Base-by-base conservation (phyloP, 768 basidiomycete genomes). In the Myochromella boudieri region DNA sequence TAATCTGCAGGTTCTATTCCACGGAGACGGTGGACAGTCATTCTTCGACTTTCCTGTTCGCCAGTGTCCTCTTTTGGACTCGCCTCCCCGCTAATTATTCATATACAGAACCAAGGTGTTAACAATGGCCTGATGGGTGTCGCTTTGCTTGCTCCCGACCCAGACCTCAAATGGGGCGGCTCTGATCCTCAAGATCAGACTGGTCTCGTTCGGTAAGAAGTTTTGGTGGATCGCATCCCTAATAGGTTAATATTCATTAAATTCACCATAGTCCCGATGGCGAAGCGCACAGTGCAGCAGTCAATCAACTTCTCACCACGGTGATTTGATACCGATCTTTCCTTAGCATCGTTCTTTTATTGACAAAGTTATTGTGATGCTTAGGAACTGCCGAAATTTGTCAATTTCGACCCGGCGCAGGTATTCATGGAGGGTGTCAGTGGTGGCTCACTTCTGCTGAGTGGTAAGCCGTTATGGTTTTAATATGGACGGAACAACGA, bases 391-490 rank as follows among this genome's bases (percentile, higher is more conserved):
- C 60, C 60, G 0, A 57, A 54, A 27, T 46, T 61, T 27, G 60
- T 63, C 28, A 63, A 60, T 37, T 63, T 63, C 38, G 61, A 63
- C 27, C 26, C 51, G 29, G 44, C 51, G 10, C 44, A 60, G 43
- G 53, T 63, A 34, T 60, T 61, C 52, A 53, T 63, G 48, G 62
- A 61, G 39, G 61, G 62, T 20, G 46, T 63, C 41, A 63, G 62
- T 50, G 62, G 62, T 4, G 60, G 62, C 3, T 55, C 58, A 12
- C 47, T 63, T n/a, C 31, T 63, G 27, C 39, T 63, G 39, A 59
- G 59, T 46, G 61, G 61, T 54, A 36, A 33, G 49, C 49, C 4
- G n/a, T 15, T 1, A 3, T n/a, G 4, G n/a, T 36, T 14, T 14
- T 22, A 6, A 20, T 25, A 21, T 12, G 28, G n/a, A 25, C 3